phyloP scores from a whole-genome alignment of 345 rosid species.

The Erodium maritimum region DNA sequence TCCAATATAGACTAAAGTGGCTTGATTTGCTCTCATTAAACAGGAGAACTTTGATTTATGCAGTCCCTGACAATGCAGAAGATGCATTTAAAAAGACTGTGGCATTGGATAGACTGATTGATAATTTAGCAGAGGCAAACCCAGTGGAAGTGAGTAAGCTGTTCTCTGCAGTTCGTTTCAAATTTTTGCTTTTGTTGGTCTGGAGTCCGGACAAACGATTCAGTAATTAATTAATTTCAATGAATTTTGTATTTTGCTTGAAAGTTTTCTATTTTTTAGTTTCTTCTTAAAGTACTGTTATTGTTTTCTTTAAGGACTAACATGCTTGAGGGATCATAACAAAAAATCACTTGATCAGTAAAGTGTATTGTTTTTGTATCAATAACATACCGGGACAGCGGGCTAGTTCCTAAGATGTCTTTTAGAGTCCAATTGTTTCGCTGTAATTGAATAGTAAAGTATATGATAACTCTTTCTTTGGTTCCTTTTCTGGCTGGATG shows the following conservation, averaged over 20 bases:
- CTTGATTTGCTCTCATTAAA: slow-evolving; percentile 45
- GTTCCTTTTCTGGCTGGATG: too few species aligned
- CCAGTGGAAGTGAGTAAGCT: slow-evolving; percentile 44
- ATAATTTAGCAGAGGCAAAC: slow-evolving; percentile 61
- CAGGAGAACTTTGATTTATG: slow-evolving; percentile 87
- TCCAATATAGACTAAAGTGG: slow-evolving; percentile 9
- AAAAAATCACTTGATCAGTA: not conserved
- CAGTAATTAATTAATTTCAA: not conserved
- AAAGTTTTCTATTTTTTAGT: not conserved
- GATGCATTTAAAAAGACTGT: slow-evolving; percentile 87
- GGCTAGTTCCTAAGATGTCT: not conserved
- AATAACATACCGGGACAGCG: too few species aligned
- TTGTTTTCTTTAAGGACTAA: not conserved
- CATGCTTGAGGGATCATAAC: not conserved
- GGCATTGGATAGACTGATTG: slow-evolving; percentile 69
- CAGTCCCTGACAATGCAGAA: slow-evolving; percentile 72
- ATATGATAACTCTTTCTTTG: too few species aligned
- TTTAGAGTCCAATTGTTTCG: not conserved
- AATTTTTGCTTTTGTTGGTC: not conserved
- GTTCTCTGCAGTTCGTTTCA: not conserved
- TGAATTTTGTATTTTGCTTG: not conserved
- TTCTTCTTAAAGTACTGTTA: not conserved
- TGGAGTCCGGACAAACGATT: not conserved
- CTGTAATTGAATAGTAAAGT: too few species aligned
- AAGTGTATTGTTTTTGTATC: not conserved